Base-by-base conservation (phyloP, 2,329 filamentous ascomycete species). In the Ophiostoma quercus region DNA sequence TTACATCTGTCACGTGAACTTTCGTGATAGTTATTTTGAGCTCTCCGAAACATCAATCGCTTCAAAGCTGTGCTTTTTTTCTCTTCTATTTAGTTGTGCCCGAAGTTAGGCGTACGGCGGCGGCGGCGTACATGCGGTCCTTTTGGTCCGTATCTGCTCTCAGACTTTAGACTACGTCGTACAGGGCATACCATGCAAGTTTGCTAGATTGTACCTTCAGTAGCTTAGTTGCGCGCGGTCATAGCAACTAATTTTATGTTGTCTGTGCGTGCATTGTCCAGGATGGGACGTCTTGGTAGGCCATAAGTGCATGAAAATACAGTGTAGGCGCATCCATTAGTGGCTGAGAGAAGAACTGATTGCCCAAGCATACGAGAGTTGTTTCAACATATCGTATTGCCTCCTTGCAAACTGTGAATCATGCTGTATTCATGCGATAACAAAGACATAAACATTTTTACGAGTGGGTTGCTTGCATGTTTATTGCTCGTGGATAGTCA, bases 231-330 rank as follows among this genome's bases (percentile, higher is more conserved):
- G 22, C 16, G 14, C 54, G 51, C 51, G 51, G 51, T 57, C 51
- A 57, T 57, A 25, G 22, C 54, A 62, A 32, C 57, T 8, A 62
- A 34, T 62, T 32, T 62, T 62, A 62, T 62, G 57, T 62, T 25
- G 25, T 62, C 57, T 62, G 57, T 62, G 57, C 57, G 57, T 32
- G 25, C 25, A 62, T 57, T 25, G 51, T 32, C 57, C 32, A 62
- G 57, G 12, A 62, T 62, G 25, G 22, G 32, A 32, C 12, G 22
- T 62, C 25, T 62, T 62, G 57, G 57, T 57, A 25, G n/a, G 7
- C 1, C 22, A 57, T n/a, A 22, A 16, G 22, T 57, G 51, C n/a
- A 22, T 22, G n/a, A 11, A 8, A 34, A 34, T 34, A 34, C 34
- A 34, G 4, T 5, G 34, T 34, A 34, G 34, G 3, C 34, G 1